phyloP scores from a whole-genome alignment of 805 yeast species.

The Wilhelminamyces savonicus region DNA sequence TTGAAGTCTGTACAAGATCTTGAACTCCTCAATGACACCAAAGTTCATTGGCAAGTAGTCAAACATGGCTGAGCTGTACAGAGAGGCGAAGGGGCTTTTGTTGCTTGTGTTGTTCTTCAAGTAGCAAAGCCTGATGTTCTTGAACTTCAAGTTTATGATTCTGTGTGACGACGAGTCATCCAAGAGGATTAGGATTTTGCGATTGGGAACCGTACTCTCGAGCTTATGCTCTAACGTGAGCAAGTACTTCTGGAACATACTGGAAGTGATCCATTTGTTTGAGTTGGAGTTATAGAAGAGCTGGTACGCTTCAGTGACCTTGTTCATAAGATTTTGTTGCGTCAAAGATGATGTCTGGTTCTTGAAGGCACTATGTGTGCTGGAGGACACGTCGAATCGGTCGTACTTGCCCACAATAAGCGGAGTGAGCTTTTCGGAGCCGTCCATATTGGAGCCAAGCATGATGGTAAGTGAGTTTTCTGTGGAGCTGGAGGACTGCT shows the following conservation, averaged over 20 bases:
- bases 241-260: slow-evolving; percentile 57
- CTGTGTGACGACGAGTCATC: slow-evolving; percentile 63
- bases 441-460: slow-evolving; percentile 59
- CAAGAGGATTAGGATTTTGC: slow-evolving; percentile 49
- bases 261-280: slow-evolving; percentile 59
- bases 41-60: slow-evolving; percentile 56
- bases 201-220: slow-evolving; percentile 29
- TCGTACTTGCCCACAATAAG: slow-evolving; percentile 56
- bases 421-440: slow-evolving; percentile 57
- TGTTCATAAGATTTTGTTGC: slow-evolving; percentile 21
- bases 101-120: slow-evolving; percentile 33
- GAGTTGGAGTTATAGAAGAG: slow-evolving; percentile 53
- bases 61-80: slow-evolving; percentile 40
- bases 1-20: slow-evolving; percentile 49
- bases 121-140: slow-evolving; percentile 28
- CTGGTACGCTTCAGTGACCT: slow-evolving; percentile 45
- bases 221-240: slow-evolving; percentile 54
- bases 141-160: slow-evolving; percentile 36
- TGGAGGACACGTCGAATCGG: slow-evolving; percentile 27
- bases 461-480: slow-evolving; percentile 47
- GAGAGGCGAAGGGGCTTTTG: slow-evolving; percentile 28
- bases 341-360: slow-evolving; percentile 6
- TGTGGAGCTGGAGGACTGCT: slow-evolving; percentile 29
- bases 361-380: slow-evolving; percentile 16
- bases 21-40: slow-evolving; percentile 60